Conservation (phyloP, 257 asterid genomes). For the Gardenia jasminoides region DNA sequence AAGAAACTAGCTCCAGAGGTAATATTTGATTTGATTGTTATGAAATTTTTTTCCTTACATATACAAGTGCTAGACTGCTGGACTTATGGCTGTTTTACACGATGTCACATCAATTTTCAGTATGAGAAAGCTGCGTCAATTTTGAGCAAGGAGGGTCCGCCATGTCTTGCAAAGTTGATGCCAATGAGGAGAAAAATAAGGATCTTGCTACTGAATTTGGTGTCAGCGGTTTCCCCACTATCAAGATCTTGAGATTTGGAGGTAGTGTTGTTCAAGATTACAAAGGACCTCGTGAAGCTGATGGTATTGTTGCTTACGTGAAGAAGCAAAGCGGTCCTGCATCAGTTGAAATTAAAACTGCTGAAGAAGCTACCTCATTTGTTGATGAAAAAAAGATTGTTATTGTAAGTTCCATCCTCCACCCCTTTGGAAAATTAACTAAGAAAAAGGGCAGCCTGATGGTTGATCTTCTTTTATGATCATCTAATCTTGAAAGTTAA, state of each 20-base stretch:
- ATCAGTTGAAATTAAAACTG: constrained; percentile 57
- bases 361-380: constrained; percentile 53
- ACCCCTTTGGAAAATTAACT: neutral
- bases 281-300: constrained; percentile 92
- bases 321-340: constrained; percentile 92
- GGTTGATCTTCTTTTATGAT: neutral
- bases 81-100: neutral
- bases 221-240: constrained; percentile 66
- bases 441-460: neutral
- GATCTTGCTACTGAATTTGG: constrained; percentile 54
- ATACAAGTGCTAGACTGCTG: neutral
- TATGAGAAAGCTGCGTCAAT: constrained; percentile 86
- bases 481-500: constrained; percentile 5
- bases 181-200: constrained; percentile 60
- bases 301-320: constrained; percentile 69
- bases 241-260: constrained; percentile 78
- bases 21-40: neutral
- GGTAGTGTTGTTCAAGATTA: constrained; percentile 76
- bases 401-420: constrained; percentile 46
- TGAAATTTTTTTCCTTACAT: neutral
- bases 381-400: constrained; percentile 58
- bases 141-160: constrained; percentile 70
- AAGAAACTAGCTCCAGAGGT: constrained; percentile 96
- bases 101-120: constrained; percentile 39
- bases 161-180: constrained; percentile 68